Evolutionary conservation across 2,329 filamentous ascomycete genomes (phyloP).

Genomic region (Tolypocladium ophioglossoides): DNA sequence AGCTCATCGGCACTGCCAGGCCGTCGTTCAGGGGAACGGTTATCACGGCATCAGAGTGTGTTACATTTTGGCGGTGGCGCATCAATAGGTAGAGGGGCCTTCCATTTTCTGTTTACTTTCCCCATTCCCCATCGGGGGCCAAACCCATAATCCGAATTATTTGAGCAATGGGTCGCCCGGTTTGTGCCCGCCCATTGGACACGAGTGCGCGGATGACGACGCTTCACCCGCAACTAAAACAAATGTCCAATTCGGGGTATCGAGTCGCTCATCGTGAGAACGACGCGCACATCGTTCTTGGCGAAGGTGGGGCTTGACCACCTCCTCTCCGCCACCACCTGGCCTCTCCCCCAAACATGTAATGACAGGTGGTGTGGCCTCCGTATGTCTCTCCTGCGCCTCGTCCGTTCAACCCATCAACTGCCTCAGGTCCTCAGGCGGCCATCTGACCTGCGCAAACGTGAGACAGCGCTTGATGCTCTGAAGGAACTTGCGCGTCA

Average conservation of each 20-base stretch:
- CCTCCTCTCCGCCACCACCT: background rate
- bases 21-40: constrained; percentile 11
- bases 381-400: background rate
- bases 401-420: constrained; percentile 59
- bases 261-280: background rate
- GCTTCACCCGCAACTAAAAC: background rate
- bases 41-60: constrained; percentile 10
- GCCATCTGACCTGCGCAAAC: constrained; percentile 95
- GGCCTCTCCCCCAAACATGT: background rate
- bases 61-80: constrained; percentile 4
- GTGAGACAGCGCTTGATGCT: constrained; percentile 96
- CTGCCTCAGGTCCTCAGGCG: constrained; percentile 82
- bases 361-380: background rate
- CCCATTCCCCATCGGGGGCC: background rate
- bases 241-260: background rate
- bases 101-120: background rate
- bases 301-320: background rate
- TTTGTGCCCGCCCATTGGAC: background rate
- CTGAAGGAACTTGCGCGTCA: constrained; percentile 89
- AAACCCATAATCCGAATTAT: background rate
- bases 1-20: background rate
- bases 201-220: background rate
- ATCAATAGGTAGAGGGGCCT: background rate
- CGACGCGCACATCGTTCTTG: background rate
- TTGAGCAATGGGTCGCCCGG: background rate